Conservation (phyloP, 352 stramenopile genomes). For the Phytopythium oedochilum region DNA sequence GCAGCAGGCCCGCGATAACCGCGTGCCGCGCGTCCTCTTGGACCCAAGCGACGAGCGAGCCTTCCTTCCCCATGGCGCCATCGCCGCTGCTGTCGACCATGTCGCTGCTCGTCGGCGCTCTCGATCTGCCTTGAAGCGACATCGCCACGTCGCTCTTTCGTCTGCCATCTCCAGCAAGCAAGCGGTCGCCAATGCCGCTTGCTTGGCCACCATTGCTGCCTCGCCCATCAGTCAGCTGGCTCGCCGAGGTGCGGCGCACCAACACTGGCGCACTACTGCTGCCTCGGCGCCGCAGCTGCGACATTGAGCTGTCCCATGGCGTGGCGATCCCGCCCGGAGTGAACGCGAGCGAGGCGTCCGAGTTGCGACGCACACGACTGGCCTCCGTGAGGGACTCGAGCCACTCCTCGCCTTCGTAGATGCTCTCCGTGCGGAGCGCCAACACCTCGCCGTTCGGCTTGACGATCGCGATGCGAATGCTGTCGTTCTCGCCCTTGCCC, state of each 20-base stretch:
- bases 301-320: conserved; percentile 34
- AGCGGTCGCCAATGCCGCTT: conserved; percentile 7
- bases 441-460: conserved; percentile 66
- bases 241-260: conserved; percentile 6
- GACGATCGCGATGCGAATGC: conserved; percentile 69
- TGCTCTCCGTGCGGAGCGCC: conserved; percentile 66
- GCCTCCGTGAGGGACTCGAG: conserved; percentile 71
- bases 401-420: conserved; percentile 82
- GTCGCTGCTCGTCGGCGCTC: conserved; percentile 11
- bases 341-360: conserved; percentile 5
- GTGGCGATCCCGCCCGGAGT: conserved; percentile 12
- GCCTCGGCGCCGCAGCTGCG: conserved; percentile 26
- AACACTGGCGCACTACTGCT: conserved; percentile 20
- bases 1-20: conserved; percentile 48
- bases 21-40: conserved; percentile 63
- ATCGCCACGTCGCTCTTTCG: conserved; percentile 5
- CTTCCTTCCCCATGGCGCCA: conserved; percentile 43
- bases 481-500: conserved; percentile 40
- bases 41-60: conserved; percentile 65
- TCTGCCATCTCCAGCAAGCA: neutral
- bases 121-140: neutral
- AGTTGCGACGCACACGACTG: conserved; percentile 36
- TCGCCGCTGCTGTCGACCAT: conserved; percentile 17
- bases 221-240: neutral
- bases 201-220: conserved; percentile 11